A percentile compares a stretch with the other conserved stretches of the same genome.
phyloP scores from a whole-genome alignment of 78 protist genomes.

The Planoprotostelium fungivorum region DNA sequence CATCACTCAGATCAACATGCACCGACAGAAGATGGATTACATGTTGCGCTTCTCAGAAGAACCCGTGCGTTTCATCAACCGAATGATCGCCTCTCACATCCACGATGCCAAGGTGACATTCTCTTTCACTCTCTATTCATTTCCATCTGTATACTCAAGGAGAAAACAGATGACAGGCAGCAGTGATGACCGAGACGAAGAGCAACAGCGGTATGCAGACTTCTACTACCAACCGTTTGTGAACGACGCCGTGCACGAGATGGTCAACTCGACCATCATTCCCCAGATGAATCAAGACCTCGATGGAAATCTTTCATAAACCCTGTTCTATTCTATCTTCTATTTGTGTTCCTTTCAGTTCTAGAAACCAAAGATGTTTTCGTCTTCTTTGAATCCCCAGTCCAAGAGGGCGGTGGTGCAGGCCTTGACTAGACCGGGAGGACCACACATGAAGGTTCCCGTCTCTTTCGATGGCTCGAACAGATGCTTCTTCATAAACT shows the following conservation, averaged over 20 bases:
- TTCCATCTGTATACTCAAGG: not conserved
- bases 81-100: not conserved
- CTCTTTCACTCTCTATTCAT: not conserved
- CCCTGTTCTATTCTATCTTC: no score
- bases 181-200: not conserved
- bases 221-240: not conserved
- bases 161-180: not conserved
- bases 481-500: not conserved
- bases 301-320: no score
- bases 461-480: not conserved
- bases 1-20: not conserved
- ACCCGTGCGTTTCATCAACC: not conserved
- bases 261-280: not conserved
- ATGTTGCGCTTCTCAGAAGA: not conserved
- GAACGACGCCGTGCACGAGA: not conserved
- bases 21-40: not conserved
- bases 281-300: no score
- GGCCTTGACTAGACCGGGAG: not conserved
- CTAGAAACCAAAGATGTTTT: not conserved
- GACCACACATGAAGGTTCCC: not conserved
- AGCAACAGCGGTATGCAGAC: not conserved
- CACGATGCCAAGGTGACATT: not conserved
- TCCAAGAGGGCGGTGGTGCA: not conserved
- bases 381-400: not conserved
- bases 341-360: not conserved